Conservation (phyloP, 2,329 filamentous ascomycete species). For the Myriosclerotinia duriaeana region DNA sequence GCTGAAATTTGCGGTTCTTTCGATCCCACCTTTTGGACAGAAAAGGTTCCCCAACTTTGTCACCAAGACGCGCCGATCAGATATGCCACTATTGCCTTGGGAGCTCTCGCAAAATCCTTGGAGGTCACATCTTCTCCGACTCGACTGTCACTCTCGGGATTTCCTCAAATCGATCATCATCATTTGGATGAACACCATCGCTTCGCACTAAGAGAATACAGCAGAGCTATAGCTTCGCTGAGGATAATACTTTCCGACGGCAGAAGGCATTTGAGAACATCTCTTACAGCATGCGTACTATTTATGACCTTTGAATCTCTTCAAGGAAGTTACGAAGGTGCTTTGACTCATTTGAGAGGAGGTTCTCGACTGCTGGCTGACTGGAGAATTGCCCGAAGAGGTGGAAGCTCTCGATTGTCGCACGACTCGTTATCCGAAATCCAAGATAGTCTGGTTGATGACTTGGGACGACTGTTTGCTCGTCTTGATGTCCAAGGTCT, state of each 20-base stretch:
- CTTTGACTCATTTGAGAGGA: slow-evolving; percentile 38
- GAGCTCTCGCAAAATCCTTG: slow-evolving; percentile 38
- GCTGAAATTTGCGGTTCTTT: slow-evolving; percentile 38
- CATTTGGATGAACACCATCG: slow-evolving; percentile 40
- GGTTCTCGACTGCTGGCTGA: slow-evolving; percentile 39
- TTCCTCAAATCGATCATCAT: slow-evolving; percentile 39
- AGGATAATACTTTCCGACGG: slow-evolving; percentile 37
- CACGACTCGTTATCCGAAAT: slow-evolving; percentile 40
- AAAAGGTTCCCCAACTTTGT: slow-evolving; percentile 40
- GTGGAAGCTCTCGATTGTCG: slow-evolving; percentile 36
- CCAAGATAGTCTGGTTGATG: slow-evolving; percentile 39
- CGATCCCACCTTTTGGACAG: slow-evolving; percentile 39
- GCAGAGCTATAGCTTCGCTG: slow-evolving; percentile 37
- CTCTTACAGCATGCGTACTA: slow-evolving; percentile 38
- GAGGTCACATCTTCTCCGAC: slow-evolving; percentile 39
- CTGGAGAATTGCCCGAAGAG: slow-evolving; percentile 39
- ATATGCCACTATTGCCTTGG: slow-evolving; percentile 39
- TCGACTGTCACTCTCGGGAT: slow-evolving; percentile 37
- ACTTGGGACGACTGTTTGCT: slow-evolving; percentile 39
- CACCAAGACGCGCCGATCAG: slow-evolving; percentile 38
- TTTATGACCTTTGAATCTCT: slow-evolving; percentile 41
- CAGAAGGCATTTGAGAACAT: slow-evolving; percentile 38
- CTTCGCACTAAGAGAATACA: slow-evolving; percentile 38
- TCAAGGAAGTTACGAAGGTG: slow-evolving; percentile 39
- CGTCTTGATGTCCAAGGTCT: slow-evolving; percentile 39